phyloP scores from a whole-genome alignment of 164 flowering plant genomes.

The Nymphaea thermarum region DNA sequence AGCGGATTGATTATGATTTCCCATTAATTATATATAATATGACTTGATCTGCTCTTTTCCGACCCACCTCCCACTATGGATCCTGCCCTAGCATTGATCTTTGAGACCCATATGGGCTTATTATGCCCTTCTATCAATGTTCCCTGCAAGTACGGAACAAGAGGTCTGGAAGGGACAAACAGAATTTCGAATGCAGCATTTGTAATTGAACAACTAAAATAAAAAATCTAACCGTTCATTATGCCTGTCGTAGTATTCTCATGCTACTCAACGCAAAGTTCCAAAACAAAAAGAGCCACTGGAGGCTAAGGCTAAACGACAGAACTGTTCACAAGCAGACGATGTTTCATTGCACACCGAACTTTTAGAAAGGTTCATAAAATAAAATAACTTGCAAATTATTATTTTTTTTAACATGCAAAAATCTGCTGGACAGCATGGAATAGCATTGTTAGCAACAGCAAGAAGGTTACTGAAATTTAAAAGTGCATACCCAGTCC shows the following conservation, averaged over 20 bases:
- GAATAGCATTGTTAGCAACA: not conserved
- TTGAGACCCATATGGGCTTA: not conserved
- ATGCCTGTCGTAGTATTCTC: not conserved
- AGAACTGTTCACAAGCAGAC: not conserved
- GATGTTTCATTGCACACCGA: too few relatives aligned
- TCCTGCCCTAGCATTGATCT: not conserved
- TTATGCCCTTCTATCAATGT: not conserved
- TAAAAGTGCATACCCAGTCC: slow-evolving; percentile 63
- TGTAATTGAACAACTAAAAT: not conserved
- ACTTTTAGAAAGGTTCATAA: too few relatives aligned
- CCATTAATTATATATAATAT: too few relatives aligned
- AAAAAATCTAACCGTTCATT: not conserved
- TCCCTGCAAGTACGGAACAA: not conserved
- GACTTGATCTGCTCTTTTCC: too few relatives aligned
- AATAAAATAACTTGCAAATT: too few relatives aligned
- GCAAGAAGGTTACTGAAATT: not conserved
- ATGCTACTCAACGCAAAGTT: not conserved
- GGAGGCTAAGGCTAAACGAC: not conserved
- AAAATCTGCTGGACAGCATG: not conserved
- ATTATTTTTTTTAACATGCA: not conserved
- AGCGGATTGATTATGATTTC: too few relatives aligned
- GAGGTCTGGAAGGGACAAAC: not conserved
- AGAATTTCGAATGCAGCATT: not conserved
- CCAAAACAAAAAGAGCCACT: not conserved
- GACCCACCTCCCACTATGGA: too few relatives aligned